These are phyloP conservation scores for Triticum urartu DNA, from an alignment of 176 grass and related monocot genomes.

Conservation along the genomic window DNA sequence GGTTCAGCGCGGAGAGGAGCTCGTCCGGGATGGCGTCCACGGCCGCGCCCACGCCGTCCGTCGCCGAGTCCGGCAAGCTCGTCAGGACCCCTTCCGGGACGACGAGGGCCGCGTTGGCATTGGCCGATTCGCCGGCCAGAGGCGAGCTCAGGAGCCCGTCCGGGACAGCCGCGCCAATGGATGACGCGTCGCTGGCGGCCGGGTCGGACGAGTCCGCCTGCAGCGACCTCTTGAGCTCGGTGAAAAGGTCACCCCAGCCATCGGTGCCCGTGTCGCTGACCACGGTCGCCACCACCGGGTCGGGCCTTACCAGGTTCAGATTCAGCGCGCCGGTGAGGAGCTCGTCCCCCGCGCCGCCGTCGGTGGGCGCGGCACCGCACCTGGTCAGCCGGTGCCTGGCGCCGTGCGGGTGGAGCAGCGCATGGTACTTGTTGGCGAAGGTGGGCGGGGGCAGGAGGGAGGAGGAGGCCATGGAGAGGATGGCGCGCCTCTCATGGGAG, in stretches of 20 bases:
- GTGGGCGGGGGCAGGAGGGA: slow-evolving; percentile 37
- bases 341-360: slow-evolving; percentile 14
- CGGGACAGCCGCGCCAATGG: neutral
- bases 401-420: neutral
- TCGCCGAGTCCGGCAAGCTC: neutral
- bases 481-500: slow-evolving; percentile 21
- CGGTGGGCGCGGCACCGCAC: neutral
- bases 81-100: neutral
- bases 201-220: slow-evolving; percentile 16
- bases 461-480: slow-evolving; percentile 51
- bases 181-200: neutral
- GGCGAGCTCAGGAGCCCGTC: slow-evolving; percentile 11
- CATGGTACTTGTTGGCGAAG: slow-evolving; percentile 21
- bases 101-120: neutral
- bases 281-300: neutral
- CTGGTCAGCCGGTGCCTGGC: slow-evolving; percentile 6
- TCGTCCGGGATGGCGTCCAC: neutral
- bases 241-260: slow-evolving; percentile 13
- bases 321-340: slow-evolving; percentile 22
- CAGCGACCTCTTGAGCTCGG: slow-evolving; percentile 36
- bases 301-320: neutral
- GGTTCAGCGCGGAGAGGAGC: slow-evolving; percentile 29
- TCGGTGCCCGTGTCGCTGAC: neutral
- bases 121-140: neutral
- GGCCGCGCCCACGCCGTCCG: neutral